phyloP scores from a whole-genome alignment of 176 grass and related monocot species.

The Phoenix dactylifera region DNA sequence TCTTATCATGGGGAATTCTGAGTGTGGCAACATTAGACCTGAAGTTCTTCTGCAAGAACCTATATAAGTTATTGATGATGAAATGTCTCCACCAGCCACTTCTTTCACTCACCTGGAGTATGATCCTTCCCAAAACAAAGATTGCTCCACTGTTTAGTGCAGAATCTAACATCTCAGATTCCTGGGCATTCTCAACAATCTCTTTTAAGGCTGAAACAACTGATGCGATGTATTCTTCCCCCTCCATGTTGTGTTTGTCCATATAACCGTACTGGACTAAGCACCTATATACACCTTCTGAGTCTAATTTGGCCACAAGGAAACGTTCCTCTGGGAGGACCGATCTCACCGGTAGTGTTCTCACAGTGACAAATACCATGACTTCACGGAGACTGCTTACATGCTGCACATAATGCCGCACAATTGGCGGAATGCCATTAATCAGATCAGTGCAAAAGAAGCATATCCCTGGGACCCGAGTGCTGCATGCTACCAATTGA shows the following conservation, averaged over 20 bases:
- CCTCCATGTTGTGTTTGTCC: constrained; percentile 57
- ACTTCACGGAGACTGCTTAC: constrained; percentile 42
- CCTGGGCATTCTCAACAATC: constrained; percentile 31
- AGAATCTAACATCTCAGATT: constrained; percentile 29
- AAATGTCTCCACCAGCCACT: constrained; percentile 33
- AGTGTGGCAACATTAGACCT: constrained; percentile 59
- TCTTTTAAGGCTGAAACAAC: constrained; percentile 48
- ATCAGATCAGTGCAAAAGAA: constrained; percentile 79
- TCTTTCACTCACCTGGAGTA: constrained; percentile 39
- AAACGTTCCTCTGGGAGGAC: constrained; percentile 65
- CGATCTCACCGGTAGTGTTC: constrained; percentile 13
- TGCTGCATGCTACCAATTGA: constrained; percentile 21
- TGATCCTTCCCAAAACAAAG: constrained; percentile 63
- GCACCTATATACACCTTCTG: constrained; percentile 58
- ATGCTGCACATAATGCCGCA: constrained; percentile 49
- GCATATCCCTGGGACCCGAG: constrained; percentile 45
- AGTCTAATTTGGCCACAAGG: constrained; percentile 51
- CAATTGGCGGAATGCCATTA: constrained; percentile 66
- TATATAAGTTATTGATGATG: constrained; percentile 44
- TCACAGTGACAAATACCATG: constrained; percentile 49
- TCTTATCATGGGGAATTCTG: constrained; percentile 45
- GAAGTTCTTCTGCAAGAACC: constrained; percentile 83
- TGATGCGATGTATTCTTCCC: constrained; percentile 45
- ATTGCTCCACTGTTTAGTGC: constrained; percentile 42
- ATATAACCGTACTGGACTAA: constrained; percentile 77